phyloP scores from a whole-genome alignment of 208 protist species.

The Kentomonas sorsogonicus region DNA sequence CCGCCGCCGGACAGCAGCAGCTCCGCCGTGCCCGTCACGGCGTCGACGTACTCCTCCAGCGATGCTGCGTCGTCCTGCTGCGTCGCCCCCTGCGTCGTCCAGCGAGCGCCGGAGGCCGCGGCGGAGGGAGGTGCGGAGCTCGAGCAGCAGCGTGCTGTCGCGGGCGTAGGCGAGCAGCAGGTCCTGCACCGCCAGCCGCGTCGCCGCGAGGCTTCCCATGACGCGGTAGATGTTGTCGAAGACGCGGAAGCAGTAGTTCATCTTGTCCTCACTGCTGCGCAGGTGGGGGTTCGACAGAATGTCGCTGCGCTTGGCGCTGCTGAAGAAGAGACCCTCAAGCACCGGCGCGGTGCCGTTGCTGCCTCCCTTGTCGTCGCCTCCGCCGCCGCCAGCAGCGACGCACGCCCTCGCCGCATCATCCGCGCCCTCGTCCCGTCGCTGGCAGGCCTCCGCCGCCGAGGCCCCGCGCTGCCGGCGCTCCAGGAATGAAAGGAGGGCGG shows the following conservation, averaged over 20 bases:
- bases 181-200: conserved; percentile 77
- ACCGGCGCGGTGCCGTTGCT: neutral
- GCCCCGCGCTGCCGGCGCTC: too few relatives aligned
- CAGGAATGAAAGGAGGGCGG: conserved; percentile 42
- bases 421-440: neutral
- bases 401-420: neutral
- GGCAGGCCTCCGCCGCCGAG: too few relatives aligned
- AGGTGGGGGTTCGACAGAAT: neutral
- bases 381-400: neutral
- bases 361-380: neutral
- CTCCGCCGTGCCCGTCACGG: conserved; percentile 50
- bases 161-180: conserved; percentile 55
- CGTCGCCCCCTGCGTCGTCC: neutral
- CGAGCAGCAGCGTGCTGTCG: conserved; percentile 61
- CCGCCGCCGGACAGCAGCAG: conserved; percentile 54
- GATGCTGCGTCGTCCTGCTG: conserved; percentile 13
- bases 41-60: conserved; percentile 47
- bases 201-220: conserved; percentile 68
- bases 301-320: neutral
- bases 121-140: conserved; percentile 83
- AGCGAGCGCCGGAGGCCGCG: conserved; percentile 30
- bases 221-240: conserved; percentile 81
- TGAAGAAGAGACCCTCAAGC: conserved; percentile 23
- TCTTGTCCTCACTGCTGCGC: conserved; percentile 28
- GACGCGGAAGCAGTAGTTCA: conserved; percentile 70